Evolutionary conservation across 192 early-diverging fungal genomes (phyloP).

Genomic region (Dissophora globulifera): DNA sequence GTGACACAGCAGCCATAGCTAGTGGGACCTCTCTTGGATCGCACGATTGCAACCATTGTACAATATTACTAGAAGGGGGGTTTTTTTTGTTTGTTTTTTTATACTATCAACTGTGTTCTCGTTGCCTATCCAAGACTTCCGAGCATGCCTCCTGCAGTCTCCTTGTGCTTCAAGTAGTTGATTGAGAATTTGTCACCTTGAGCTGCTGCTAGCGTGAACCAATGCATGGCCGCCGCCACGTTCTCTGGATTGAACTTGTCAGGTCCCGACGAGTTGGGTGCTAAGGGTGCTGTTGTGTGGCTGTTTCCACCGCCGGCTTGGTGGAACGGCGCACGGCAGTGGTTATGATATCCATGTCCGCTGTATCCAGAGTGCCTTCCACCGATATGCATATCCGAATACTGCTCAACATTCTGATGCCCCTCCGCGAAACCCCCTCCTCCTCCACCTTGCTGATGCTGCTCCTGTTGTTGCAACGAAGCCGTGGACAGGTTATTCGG

Average conservation of each 20-base stretch:
- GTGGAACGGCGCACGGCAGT: too few species aligned
- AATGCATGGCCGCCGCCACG: slow-evolving; percentile 55
- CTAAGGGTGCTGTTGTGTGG: too few species aligned
- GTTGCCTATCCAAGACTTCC: not conserved
- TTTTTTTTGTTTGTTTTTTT: too few species aligned
- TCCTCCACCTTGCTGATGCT: slow-evolving; percentile 1
- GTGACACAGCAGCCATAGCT: not conserved
- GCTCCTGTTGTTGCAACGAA: slow-evolving; percentile 22
- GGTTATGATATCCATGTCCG: too few species aligned
- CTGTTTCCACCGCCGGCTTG: too few species aligned
- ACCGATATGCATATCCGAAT: slow-evolving; percentile 2
- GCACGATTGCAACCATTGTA: too few species aligned
- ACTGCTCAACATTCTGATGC: slow-evolving; percentile 34
- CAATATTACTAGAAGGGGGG: too few species aligned
- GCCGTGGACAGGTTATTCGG: slow-evolving; percentile 21
- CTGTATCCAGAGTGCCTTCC: slow-evolving; percentile 13
- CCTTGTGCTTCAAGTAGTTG: slow-evolving; percentile 54
- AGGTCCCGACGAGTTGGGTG: slow-evolving; percentile 16
- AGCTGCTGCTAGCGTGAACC: slow-evolving; percentile 51
- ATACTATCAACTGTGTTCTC: not conserved
- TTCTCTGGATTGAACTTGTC: slow-evolving; percentile 56
- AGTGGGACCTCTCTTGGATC: too few species aligned
- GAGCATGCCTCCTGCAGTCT: slow-evolving; percentile 41
- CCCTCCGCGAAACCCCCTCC: slow-evolving; percentile 33
- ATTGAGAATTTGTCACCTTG: slow-evolving; percentile 55